Conservation (phyloP, 306 rosid species). For the Pyrus pyrifolia region DNA sequence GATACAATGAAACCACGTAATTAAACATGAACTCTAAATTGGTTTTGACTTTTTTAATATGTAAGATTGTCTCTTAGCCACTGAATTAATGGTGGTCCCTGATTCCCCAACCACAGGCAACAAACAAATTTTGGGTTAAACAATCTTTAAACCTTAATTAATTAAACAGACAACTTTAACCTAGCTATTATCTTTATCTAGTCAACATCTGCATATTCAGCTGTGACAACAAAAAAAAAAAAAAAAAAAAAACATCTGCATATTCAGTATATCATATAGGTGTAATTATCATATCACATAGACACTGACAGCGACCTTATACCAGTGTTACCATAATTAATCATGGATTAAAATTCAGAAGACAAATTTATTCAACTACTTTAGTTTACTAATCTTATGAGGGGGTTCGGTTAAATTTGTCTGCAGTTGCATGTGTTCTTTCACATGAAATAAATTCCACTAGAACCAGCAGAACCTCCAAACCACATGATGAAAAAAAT, state of each 20-base stretch:
- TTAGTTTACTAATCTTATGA: too few species aligned
- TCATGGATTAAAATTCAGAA: too few species aligned
- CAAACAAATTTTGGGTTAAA: background rate
- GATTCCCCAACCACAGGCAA: background rate
- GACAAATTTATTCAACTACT: too few species aligned
- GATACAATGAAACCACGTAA: constrained; percentile 24
- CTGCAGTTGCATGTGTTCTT: too few species aligned
- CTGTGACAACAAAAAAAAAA: too few species aligned
- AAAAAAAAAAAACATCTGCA: background rate
- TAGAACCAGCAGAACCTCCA: background rate
- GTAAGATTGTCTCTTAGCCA: background rate
- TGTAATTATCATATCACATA: too few species aligned
- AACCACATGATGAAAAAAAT: background rate
- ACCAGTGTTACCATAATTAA: too few species aligned
- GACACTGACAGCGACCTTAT: too few species aligned
- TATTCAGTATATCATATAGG: too few species aligned
- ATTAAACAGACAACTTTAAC: background rate
- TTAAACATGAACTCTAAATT: background rate
- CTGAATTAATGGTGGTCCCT: constrained; percentile 17
- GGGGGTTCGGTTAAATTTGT: too few species aligned
- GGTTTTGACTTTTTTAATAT: background rate
- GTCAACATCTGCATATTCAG: constrained; percentile 2
- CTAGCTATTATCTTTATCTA: background rate
- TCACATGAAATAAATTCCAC: background rate
- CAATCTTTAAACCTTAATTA: background rate